Conservation (phyloP, 768 basidiomycete genomes). For the Rhizopogon rudus region DNA sequence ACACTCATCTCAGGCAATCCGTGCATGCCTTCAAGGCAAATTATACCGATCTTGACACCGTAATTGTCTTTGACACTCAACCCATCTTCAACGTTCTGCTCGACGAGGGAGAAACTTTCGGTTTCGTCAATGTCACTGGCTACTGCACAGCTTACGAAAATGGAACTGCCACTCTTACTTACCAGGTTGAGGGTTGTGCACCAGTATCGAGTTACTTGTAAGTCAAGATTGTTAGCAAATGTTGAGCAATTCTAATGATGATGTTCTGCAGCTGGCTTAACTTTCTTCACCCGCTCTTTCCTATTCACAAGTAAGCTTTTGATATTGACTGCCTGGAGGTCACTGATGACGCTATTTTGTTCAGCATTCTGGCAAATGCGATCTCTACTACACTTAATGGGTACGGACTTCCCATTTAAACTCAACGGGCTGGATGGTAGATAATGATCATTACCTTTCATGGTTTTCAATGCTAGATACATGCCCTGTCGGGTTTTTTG, state of each 20-base stretch:
- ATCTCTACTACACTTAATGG: conserved; percentile 15
- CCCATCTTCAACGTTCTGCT: conserved; percentile 55
- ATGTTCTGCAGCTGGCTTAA: conserved; percentile 49
- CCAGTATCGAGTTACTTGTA: conserved; percentile 65
- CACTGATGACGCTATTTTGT: background rate
- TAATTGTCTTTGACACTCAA: conserved; percentile 50
- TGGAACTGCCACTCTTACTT: conserved; percentile 47
- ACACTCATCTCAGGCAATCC: conserved; percentile 36
- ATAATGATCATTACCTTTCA: background rate
- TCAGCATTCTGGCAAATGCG: conserved; percentile 48
- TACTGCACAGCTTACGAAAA: conserved; percentile 56
- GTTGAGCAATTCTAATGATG: background rate
- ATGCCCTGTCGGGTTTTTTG: no score
- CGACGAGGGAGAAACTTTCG: conserved; percentile 45
- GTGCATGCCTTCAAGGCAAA: conserved; percentile 35
- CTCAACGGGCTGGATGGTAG: background rate
- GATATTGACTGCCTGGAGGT: background rate
- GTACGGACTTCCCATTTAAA: no score
- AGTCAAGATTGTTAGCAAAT: conserved; percentile 17
- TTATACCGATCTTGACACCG: conserved; percentile 39
- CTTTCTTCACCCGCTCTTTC: conserved; percentile 54
- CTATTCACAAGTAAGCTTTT: conserved; percentile 50
- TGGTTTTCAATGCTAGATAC: background rate
- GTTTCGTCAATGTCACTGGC: conserved; percentile 55
- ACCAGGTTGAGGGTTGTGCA: conserved; percentile 52